Conservation (phyloP, 371 early-diverging fungal species). For the Chytridiales sp. region DNA sequence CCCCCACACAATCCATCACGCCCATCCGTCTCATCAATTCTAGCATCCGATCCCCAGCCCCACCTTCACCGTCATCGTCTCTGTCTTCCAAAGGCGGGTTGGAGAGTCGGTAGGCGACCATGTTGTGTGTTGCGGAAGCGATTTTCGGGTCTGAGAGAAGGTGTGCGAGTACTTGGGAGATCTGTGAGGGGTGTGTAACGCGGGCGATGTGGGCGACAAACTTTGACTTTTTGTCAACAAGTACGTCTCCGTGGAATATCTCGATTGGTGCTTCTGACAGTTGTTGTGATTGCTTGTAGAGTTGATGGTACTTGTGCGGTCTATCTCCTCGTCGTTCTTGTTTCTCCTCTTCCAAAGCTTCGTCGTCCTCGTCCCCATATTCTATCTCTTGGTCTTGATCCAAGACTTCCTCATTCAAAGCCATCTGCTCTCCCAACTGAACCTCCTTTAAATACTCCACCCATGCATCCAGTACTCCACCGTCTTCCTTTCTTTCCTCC, state of each 20-base stretch:
- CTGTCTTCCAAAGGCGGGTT: constrained; percentile 27
- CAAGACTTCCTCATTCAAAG: not conserved
- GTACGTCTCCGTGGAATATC: not conserved
- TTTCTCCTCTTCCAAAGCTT: not conserved
- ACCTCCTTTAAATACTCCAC: too few relatives aligned
- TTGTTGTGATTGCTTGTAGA: not conserved
- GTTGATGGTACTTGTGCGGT: not conserved
- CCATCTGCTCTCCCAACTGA: not conserved
- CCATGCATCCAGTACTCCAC: constrained; percentile 4
- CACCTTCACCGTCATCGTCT: constrained; percentile 55
- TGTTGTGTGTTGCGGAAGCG: constrained; percentile 11
- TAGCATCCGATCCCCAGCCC: constrained; percentile 62
- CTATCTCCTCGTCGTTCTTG: too few relatives aligned
- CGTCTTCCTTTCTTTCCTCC: not conserved
- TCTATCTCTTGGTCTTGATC: not conserved
- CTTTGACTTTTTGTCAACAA: constrained; percentile 13
- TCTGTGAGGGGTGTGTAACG: not conserved
- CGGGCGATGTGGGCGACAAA: constrained; percentile 20
- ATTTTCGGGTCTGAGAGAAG: not conserved
- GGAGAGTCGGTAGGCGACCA: constrained; percentile 18
- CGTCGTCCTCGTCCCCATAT: not conserved
- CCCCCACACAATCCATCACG: constrained; percentile 73
- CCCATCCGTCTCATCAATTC: constrained; percentile 76
- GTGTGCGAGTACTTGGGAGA: constrained; percentile 4
- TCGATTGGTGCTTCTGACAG: not conserved